A percentile compares a stretch with the other conserved stretches of the same genome.
These are phyloP conservation scores for Syzygium malaccense DNA, from an alignment of 441 rosid species.

Conservation along the genomic window DNA sequence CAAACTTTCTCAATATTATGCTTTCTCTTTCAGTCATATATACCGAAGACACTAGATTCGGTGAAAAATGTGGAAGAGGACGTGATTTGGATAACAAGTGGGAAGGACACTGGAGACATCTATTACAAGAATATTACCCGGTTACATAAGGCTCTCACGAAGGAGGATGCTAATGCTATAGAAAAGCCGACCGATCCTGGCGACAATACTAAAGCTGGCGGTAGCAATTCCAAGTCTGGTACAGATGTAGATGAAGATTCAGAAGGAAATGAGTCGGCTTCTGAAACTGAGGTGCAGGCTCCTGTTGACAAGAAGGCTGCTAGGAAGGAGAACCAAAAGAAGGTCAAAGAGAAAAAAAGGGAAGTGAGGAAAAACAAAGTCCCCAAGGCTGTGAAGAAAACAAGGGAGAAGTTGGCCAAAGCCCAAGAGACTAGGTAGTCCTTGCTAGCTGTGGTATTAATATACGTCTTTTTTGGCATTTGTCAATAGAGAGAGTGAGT, in stretches of 20 bases:
- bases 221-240: slow-evolving; percentile 14
- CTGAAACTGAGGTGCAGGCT: slow-evolving; percentile 14
- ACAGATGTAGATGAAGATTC: slow-evolving; percentile 31
- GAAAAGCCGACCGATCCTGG: slow-evolving; percentile 3
- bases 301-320: slow-evolving; percentile 59
- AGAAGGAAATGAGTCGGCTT: slow-evolving; percentile 11
- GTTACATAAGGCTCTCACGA: slow-evolving; percentile 51
- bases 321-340: slow-evolving; percentile 89
- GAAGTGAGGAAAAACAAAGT: slow-evolving; percentile 70
- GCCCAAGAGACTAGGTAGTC: slow-evolving; percentile 59
- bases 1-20: neutral
- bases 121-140: slow-evolving; percentile 68
- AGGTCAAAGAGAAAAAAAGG: slow-evolving; percentile 85
- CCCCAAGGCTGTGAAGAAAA: slow-evolving; percentile 83
- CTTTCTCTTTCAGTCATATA: slow-evolving; percentile 39
- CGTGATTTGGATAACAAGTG: slow-evolving; percentile 52
- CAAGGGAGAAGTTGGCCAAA: slow-evolving; percentile 84
- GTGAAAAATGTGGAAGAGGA: slow-evolving; percentile 76
- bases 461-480: neutral
- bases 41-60: slow-evolving; percentile 65
- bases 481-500: rapidly evolving
- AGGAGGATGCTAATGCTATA: slow-evolving; percentile 10
- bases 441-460: neutral
- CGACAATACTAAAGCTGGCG: slow-evolving; percentile 3
- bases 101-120: slow-evolving; percentile 65